Evolutionary conservation across 805 yeast genomes (phyloP), one percentile per base, ranked within the genome.

Genomic region (Sporopachydermia quercuum): DNA sequence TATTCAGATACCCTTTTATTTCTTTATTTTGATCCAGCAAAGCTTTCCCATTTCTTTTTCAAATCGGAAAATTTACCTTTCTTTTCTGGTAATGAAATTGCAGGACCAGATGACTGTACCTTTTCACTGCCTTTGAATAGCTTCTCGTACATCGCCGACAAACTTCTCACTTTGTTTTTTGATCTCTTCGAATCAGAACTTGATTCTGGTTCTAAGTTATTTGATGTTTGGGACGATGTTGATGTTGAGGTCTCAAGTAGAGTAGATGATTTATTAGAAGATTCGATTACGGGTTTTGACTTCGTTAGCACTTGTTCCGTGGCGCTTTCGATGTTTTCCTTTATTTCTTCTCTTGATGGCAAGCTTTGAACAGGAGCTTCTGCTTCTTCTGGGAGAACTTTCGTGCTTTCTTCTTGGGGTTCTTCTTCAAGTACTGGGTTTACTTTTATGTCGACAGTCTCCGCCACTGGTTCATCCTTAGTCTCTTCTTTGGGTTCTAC

Each of bases 401-500:
- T n/a, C 30, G 30, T 23, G 13, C n/a, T n/a, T n/a, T n/a, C n/a
- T n/a, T 23, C n/a, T 23, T 23, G 30, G n/a, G 30, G n/a, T 18
- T 36, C 37, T 27, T 18, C 16, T 16, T 19, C 18, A n/a, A 37
- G 11, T 30, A 27, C 13, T 16, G 11, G 18, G 34, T 37, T 15
- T 17, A 19, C 16, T 19, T 14, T 33, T 37, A 13, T 27, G 15
- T 30, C 11, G 18, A 18, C 13, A 18, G 3, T 35, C 27, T 13
- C 36, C 27, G n/a, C 18, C n/a, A 19, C n/a, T 15, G 23, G 19
- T 18, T 18, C 13, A 15, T 18, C 37, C 5, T 18, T 18, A 36
- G 3, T 36, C 36, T 16, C 37, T 15, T n/a, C 37, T 35, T 16
- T 37, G 18, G 3, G 36, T 23, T 16, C 37, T 15, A n/a, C 37